Evolutionary conservation across 108 stramenopile genomes (phyloP), one percentile per base, ranked within the genome.

Genomic region (Skeletonema costatum): DNA sequence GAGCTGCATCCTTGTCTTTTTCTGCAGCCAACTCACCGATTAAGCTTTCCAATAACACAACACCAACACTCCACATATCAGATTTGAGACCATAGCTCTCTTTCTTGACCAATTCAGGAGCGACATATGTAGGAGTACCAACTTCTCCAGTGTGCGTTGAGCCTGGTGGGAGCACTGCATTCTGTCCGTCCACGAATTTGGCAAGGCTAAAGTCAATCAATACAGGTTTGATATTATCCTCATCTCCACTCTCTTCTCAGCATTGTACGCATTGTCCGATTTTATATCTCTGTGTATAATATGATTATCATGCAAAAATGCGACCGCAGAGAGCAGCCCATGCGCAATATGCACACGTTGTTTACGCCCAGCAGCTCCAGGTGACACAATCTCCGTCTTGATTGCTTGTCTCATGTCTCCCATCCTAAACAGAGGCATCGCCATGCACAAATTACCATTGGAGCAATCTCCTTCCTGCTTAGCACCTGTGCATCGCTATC

Each of bases 241-340:
- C 53, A 2, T 29, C 53, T 0, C 67, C 87, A 48, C 83, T 66
- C 1, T 73, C 85, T 38, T 66, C 75, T 90, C 79, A 25, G 81
- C 53, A n/a, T n/a, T n/a, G n/a, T n/a, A n/a, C n/a, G n/a, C 86
- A 80, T 99, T 99, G 33, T 98, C 98, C 32, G 86, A 86, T 78
- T 99, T 99, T 70, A 99, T 97, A 71, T 99, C 99, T 14, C 99
- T 92, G 74, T 99, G 99, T 39, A 99, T 97, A 64, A 98, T 88
- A 21, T 93, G 87, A 77, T 98, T 97, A 32, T 97, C 90, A 72
- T 99, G 99, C 17, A 99, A 86, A 87, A 95, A 97, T 56, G 89
- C 89, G 10, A 95, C 89, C 10, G 90, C 93, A 58, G 80, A 78
- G 32, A 95, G 71, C 31, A 95, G 51, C 32, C 90, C 93, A 70